Evolutionary conservation across 768 basidiomycete species (phyloP).

Genomic region (Macrolepiota dolichaula): DNA sequence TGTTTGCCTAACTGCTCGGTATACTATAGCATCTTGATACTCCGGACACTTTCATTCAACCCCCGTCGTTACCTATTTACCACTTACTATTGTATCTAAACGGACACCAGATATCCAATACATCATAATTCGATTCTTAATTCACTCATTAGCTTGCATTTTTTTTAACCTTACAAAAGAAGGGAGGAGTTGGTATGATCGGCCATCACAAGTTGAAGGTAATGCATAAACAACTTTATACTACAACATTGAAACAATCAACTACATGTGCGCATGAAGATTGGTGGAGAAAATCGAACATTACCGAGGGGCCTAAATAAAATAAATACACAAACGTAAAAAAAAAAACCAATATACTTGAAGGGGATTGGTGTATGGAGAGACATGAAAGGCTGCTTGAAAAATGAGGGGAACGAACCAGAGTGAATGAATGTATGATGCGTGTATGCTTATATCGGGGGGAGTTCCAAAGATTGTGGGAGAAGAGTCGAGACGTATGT

Average conservation of each 20-base stretch:
- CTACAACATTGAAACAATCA: conserved; percentile 1
- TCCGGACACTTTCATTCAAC: not conserved
- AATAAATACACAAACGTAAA: not conserved
- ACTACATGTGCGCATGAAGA: not conserved
- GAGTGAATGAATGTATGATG: not conserved
- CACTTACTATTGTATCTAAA: not conserved
- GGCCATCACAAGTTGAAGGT: not conserved
- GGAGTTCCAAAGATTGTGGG: not conserved
- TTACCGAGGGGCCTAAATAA: conserved; percentile 1
- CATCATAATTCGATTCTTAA: not conserved
- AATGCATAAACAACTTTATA: not conserved
- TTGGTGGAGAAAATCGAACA: not conserved
- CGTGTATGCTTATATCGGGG: not conserved
- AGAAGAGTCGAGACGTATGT: not conserved
- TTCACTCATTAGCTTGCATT: too few species aligned
- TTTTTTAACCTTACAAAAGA: too few species aligned
- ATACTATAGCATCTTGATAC: not conserved
- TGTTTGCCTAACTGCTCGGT: not conserved
- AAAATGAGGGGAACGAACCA: not conserved
- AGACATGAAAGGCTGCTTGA: not conserved
- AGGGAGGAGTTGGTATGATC: not conserved
- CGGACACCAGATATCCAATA: not conserved
- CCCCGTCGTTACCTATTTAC: not conserved
- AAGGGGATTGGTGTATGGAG: not conserved
- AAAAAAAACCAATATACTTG: not conserved